Conservation (phyloP, 2,329 filamentous ascomycete genomes). For the Claviceps pazoutovae region DNA sequence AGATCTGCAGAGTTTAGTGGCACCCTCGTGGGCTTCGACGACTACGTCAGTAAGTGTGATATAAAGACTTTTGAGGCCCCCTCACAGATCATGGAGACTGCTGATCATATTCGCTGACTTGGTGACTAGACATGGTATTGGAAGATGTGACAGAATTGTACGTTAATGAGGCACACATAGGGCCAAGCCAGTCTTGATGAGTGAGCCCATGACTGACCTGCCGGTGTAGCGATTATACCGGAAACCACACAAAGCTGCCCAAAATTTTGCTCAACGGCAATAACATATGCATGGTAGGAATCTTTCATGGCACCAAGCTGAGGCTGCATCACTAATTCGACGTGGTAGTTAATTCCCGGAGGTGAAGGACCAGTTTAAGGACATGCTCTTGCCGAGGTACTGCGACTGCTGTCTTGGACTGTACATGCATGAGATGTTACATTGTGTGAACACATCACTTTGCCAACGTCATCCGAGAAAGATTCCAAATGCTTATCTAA, state of each 20-base stretch:
- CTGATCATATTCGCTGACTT: constrained; percentile 1
- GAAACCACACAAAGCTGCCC: constrained; percentile 72
- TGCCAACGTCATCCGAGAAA: neutral
- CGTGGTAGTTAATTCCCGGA: constrained; percentile 57
- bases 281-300: constrained; percentile 93
- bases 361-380: constrained; percentile 48
- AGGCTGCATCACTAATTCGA: neutral
- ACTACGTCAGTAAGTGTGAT: constrained; percentile 88
- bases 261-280: constrained; percentile 97
- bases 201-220: neutral
- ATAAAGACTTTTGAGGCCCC: neutral
- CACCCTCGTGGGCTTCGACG: constrained; percentile 88
- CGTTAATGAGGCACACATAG: constrained; percentile 14
- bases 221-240: constrained; percentile 68
- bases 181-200: neutral
- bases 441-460: neutral
- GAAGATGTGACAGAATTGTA: constrained; percentile 97
- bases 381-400: too few relatives aligned
- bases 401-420: neutral
- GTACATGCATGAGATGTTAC: neutral
- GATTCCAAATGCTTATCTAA: neutral
- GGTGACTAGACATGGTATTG: constrained; percentile 75
- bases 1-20: constrained; percentile 70
- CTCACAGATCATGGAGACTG: neutral
- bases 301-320: neutral